Evolutionary conservation across 352 stramenopile genomes (phyloP).

Genomic region (Phytophthora uliginosa): DNA sequence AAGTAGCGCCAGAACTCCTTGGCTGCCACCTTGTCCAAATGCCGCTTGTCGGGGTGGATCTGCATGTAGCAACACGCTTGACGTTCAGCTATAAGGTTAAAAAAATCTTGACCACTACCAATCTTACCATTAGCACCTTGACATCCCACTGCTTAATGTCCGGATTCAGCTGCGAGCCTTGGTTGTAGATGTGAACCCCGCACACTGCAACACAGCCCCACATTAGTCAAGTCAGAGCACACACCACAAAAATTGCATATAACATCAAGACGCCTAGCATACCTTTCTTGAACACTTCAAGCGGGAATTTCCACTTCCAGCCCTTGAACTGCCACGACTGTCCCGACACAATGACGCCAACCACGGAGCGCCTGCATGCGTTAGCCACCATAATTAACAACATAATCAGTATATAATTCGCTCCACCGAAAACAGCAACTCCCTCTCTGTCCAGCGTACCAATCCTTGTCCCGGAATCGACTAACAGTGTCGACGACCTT

Average conservation of each 20-base stretch:
- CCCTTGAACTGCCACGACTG: slow-evolving; percentile 95
- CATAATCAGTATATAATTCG: background rate
- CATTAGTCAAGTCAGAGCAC: background rate
- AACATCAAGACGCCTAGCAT: background rate
- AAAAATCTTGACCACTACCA: background rate
- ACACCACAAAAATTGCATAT: background rate
- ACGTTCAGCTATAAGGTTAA: slow-evolving; percentile 1
- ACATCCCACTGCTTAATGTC: slow-evolving; percentile 94
- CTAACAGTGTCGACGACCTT: slow-evolving; percentile 91
- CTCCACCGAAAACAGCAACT: background rate
- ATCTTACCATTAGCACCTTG: slow-evolving; percentile 88
- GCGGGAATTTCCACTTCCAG: slow-evolving; percentile 94
- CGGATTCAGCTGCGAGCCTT: slow-evolving; percentile 79
- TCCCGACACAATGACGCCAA: slow-evolving; percentile 91
- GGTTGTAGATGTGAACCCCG: slow-evolving; percentile 88
- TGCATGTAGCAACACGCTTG: slow-evolving; percentile 20
- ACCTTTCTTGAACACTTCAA: slow-evolving; percentile 94
- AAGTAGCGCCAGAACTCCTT: slow-evolving; percentile 94
- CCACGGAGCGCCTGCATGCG: slow-evolving; percentile 83
- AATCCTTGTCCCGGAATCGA: slow-evolving; percentile 90
- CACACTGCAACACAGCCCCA: slow-evolving; percentile 56
- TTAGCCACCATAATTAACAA: background rate
- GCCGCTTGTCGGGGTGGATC: slow-evolving; percentile 93
- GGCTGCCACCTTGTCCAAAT: slow-evolving; percentile 91
- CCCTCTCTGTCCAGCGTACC: slow-evolving; percentile 43